phyloP scores from a whole-genome alignment of 2,329 filamentous ascomycete genomes.

The Colletotrichum sp. region DNA sequence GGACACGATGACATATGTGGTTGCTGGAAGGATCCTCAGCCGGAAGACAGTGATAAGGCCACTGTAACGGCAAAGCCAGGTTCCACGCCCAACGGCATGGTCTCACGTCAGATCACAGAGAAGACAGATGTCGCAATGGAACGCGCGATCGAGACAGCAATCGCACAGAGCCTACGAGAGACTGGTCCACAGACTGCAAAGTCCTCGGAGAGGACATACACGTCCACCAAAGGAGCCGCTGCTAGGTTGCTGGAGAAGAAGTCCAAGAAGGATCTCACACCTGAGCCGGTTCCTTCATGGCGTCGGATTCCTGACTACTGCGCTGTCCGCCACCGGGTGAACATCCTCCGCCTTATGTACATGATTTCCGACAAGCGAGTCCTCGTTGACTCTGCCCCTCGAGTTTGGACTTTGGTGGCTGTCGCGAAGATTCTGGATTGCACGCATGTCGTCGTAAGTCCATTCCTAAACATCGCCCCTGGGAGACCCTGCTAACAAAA shows the following conservation, averaged over 20 bases:
- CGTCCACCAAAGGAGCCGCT: background rate
- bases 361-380: conserved; percentile 60
- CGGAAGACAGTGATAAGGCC: background rate
- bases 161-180: background rate
- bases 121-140: background rate
- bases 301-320: conserved; percentile 64
- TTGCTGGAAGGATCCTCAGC: conserved; percentile 27
- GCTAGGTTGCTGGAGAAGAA: conserved; percentile 26
- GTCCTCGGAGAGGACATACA: background rate
- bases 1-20: conserved; percentile 47
- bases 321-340: conserved; percentile 64
- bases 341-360: conserved; percentile 67
- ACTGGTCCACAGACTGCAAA: background rate
- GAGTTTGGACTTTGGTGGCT: conserved; percentile 70
- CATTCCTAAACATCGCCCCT: background rate
- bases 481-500: conserved; percentile 27
- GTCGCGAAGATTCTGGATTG: conserved; percentile 66
- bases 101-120: background rate
- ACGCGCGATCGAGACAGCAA: background rate
- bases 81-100: background rate
- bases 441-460: conserved; percentile 33
- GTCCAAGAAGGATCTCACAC: conserved; percentile 10
- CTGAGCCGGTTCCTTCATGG: conserved; percentile 27
- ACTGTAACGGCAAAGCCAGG: background rate
- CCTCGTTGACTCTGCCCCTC: conserved; percentile 67